Percentiles rank a stretch among this genome's conserved stretches.
phyloP scores from a whole-genome alignment of 2,329 filamentous ascomycete genomes.

The Arthrobotrys entomopaga region DNA sequence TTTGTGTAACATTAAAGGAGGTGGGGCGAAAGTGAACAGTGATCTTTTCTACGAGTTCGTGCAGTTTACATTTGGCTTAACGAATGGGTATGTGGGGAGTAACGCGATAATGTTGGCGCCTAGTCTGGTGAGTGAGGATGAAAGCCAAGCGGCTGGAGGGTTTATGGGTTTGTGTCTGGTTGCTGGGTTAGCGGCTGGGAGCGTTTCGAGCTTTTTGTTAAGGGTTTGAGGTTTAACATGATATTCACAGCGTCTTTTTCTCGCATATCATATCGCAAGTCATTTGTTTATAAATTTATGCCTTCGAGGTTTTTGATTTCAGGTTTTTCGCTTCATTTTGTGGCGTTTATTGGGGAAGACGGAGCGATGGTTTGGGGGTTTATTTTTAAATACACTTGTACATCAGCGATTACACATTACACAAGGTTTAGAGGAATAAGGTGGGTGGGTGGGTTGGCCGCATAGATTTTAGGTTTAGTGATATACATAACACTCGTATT shows the following conservation, averaged over 20 bases:
- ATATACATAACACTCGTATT: neutral
- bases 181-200: slow-evolving; percentile 46
- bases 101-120: slow-evolving; percentile 91
- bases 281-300: neutral
- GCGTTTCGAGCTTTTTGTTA: slow-evolving; percentile 43
- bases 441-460: no score
- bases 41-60: slow-evolving; percentile 88
- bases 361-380: neutral
- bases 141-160: slow-evolving; percentile 86
- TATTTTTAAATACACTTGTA: neutral
- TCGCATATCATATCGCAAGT: neutral
- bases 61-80: slow-evolving; percentile 83
- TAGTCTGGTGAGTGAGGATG: slow-evolving; percentile 81
- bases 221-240: slow-evolving; percentile 7
- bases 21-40: slow-evolving; percentile 77
- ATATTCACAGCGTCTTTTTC: neutral
- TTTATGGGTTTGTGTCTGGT: slow-evolving; percentile 76
- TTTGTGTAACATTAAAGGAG: slow-evolving; percentile 85
- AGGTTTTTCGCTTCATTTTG: neutral
- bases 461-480: neutral
- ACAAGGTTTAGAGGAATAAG: no score
- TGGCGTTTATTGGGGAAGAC: slow-evolving; percentile 28
- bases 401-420: neutral
- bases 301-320: slow-evolving; percentile 2
- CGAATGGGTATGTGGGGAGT: slow-evolving; percentile 86